phyloP scores from a whole-genome alignment of 257 asterid species.

The Voacanga thouarsii region DNA sequence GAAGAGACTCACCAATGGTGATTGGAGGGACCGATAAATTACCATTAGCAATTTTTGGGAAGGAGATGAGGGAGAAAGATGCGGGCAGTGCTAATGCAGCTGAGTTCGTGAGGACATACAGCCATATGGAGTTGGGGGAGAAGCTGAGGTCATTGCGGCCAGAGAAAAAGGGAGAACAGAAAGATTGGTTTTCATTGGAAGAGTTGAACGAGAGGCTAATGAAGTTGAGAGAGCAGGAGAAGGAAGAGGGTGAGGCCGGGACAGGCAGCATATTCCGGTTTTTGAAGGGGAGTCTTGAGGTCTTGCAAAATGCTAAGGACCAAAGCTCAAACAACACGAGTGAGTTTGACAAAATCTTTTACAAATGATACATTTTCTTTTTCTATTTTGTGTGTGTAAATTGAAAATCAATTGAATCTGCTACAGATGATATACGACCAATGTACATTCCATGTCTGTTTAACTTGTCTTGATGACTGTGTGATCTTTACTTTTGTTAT shows the following conservation, averaged over 20 bases:
- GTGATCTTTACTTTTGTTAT: neutral
- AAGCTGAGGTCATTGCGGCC: constrained; percentile 62
- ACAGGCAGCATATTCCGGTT: accelerated
- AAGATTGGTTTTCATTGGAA: constrained; percentile 56
- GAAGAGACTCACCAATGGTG: constrained; percentile 2
- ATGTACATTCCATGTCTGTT: neutral
- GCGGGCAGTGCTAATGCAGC: neutral
- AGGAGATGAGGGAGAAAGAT: constrained; percentile 8
- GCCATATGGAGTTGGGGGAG: constrained; percentile 47
- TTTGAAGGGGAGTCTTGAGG: constrained; percentile 14
- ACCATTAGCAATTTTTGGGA: constrained; percentile 9
- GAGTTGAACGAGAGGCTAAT: constrained; percentile 64
- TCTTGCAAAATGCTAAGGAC: neutral
- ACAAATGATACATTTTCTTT: neutral
- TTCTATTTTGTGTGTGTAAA: neutral
- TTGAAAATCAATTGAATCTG: neutral
- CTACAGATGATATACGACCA: neutral
- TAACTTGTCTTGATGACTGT: neutral
- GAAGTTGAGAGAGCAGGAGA: constrained; percentile 43
- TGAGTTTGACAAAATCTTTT: constrained; percentile 17
- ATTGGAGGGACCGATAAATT: constrained; percentile 22
- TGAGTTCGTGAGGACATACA: constrained; percentile 25
- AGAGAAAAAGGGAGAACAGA: constrained; percentile 36
- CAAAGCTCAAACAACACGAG: constrained; percentile 10
- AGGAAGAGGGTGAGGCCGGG: constrained; percentile 13